phyloP scores from a whole-genome alignment of 495 filamentous ascomycete genomes.

The Pseudoneurospora amorphoporcata region DNA sequence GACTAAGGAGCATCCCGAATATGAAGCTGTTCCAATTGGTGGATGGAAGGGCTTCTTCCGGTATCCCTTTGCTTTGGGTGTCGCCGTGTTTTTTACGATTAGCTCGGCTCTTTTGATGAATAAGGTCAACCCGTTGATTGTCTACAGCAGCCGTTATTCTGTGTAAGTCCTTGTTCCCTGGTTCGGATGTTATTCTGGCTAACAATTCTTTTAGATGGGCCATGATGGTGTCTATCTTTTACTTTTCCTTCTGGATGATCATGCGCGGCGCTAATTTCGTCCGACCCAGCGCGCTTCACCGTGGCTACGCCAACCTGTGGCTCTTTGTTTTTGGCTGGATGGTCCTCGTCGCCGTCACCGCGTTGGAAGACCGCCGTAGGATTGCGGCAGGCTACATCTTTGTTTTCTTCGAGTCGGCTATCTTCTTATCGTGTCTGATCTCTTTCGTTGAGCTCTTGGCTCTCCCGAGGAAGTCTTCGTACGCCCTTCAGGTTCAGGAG shows the following conservation, averaged over 20 bases:
- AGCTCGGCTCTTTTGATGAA: slow-evolving; percentile 64
- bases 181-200: slow-evolving; percentile 4
- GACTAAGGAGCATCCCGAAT: slow-evolving; percentile 46
- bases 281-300: slow-evolving; percentile 77
- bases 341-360: slow-evolving; percentile 60
- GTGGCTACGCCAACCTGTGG: slow-evolving; percentile 75
- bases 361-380: slow-evolving; percentile 57
- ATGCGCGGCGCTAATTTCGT: slow-evolving; percentile 71
- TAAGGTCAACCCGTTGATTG: slow-evolving; percentile 77
- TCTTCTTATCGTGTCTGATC: slow-evolving; percentile 65
- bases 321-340: slow-evolving; percentile 65
- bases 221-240: slow-evolving; percentile 77
- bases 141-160: slow-evolving; percentile 76
- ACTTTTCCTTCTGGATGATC: slow-evolving; percentile 73
- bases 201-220: slow-evolving; percentile 43
- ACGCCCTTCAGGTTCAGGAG: slow-evolving; percentile 40
- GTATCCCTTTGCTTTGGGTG: slow-evolving; percentile 64
- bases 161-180: slow-evolving; percentile 38
- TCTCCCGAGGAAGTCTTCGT: slow-evolving; percentile 59
- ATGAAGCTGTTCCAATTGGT: slow-evolving; percentile 52
- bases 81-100: slow-evolving; percentile 59
- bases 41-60: slow-evolving; percentile 77
- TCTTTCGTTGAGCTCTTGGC: slow-evolving; percentile 69
- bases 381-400: slow-evolving; percentile 75
- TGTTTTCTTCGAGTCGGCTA: slow-evolving; percentile 65